Percentiles rank a stretch among this genome's conserved stretches.
Conservation (phyloP, 2,329 filamentous ascomycete species). For the Cladosporium sp. region DNA sequence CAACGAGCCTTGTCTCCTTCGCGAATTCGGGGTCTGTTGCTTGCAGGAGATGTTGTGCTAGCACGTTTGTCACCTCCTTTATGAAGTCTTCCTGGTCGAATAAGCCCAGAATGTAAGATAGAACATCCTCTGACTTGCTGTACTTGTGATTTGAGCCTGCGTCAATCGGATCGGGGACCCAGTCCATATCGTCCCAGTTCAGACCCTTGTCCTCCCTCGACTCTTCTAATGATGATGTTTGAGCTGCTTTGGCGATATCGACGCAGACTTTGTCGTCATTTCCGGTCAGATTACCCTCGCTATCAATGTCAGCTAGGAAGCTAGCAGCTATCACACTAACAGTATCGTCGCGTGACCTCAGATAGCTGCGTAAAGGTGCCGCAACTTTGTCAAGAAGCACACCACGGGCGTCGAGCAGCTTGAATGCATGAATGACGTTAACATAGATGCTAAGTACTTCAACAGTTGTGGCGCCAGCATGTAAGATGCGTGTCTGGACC, state of each 20-base stretch:
- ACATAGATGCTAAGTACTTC: slow-evolving; percentile 75
- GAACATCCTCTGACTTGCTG: slow-evolving; percentile 82
- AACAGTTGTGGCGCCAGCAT: slow-evolving; percentile 70
- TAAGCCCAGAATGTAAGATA: slow-evolving; percentile 81
- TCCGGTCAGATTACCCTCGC: slow-evolving; percentile 34
- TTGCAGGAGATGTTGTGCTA: slow-evolving; percentile 72
- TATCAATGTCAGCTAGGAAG: slow-evolving; percentile 59
- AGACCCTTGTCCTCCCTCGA: slow-evolving; percentile 28
- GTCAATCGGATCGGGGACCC: slow-evolving; percentile 89
- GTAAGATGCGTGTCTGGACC: slow-evolving; percentile 62
- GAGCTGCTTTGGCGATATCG: slow-evolving; percentile 64
- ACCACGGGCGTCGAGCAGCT: slow-evolving; percentile 69
- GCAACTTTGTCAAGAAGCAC: slow-evolving; percentile 72
- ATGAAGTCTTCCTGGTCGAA: slow-evolving; percentile 93
- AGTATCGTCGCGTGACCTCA: slow-evolving; percentile 72
- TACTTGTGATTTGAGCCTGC: slow-evolving; percentile 86
- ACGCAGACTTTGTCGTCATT: slow-evolving; percentile 50
- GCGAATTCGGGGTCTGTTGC: slow-evolving; percentile 62
- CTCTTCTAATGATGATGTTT: slow-evolving; percentile 54
- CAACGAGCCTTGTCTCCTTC: slow-evolving; percentile 76
- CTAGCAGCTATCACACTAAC: slow-evolving; percentile 73
- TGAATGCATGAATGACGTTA: slow-evolving; percentile 71
- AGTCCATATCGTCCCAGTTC: slow-evolving; percentile 82
- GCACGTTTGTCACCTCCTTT: slow-evolving; percentile 82
- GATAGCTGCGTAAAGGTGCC: slow-evolving; percentile 66